Evolutionary conservation across 192 early-diverging fungal species (phyloP).

Genomic region (Cetraspora pellucida): DNA sequence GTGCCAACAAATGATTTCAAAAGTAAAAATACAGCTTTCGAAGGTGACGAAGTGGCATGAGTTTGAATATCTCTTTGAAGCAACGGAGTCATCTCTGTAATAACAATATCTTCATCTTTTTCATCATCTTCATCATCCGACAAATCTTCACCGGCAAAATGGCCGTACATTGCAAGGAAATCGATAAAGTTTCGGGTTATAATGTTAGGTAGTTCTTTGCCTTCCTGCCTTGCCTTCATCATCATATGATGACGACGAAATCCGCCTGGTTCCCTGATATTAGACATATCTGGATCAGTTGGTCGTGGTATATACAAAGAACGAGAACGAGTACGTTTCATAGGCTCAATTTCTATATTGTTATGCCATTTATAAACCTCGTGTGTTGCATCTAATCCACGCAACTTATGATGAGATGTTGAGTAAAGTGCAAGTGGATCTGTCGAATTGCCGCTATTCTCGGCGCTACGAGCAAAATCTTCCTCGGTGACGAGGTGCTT

Average conservation of each 20-base stretch:
- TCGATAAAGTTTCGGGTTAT: constrained; percentile 93
- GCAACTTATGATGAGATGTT: constrained; percentile 55
- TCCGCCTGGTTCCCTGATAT: constrained; percentile 79
- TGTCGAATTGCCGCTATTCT: constrained; percentile 37
- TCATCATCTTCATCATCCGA: constrained; percentile 75
- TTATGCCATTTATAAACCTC: constrained; percentile 91
- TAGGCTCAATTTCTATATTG: constrained; percentile 57
- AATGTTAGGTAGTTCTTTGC: constrained; percentile 65
- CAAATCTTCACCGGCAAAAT: constrained; percentile 91
- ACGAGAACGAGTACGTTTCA: constrained; percentile 50
- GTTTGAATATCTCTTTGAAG: constrained; percentile 41
- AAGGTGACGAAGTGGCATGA: constrained; percentile 66
- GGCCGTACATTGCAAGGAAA: constrained; percentile 89
- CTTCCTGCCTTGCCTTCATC: constrained; percentile 67
- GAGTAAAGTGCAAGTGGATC: constrained; percentile 35
- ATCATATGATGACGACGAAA: constrained; percentile 87
- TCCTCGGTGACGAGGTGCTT: constrained; percentile 70
- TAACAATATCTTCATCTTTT: constrained; percentile 36
- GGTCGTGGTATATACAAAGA: constrained; percentile 58
- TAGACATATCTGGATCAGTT: constrained; percentile 56
- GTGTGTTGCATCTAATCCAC: constrained; percentile 79
- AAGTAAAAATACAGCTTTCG: constrained; percentile 76
- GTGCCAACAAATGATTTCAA: constrained; percentile 84
- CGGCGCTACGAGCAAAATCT: constrained; percentile 42
- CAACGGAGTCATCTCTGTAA: constrained; percentile 42